Evolutionary conservation across 345 rosid species (phyloP), one percentile per base, ranked within the genome.

Genomic region (Mercurialis annua): DNA sequence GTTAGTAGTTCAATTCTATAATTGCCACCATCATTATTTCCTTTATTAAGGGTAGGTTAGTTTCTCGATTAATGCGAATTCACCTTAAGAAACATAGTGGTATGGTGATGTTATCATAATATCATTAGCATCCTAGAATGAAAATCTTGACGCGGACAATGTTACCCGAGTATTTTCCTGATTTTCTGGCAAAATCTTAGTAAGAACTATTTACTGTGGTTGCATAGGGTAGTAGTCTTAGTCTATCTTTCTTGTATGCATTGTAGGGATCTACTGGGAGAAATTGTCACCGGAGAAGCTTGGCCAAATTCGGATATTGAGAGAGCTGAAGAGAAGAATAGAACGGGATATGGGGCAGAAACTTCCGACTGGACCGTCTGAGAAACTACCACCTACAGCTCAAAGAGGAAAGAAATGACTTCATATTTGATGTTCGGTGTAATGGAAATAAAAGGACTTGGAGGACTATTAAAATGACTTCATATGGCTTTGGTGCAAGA

Each of bases 211-310:
- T 26, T 21, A 18, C 6, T 57, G 4, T 15, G 15, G 33, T 27
- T 3, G n/a, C 0, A 15, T 63, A 11, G 24, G 21, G 10, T 57
- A 5, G 47, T 34, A 5, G 47, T 34, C 21, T 43, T 10, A 14
- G 31, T 36, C 2, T 0, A 40, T 24, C 5, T 47, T 58, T 42
- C 4, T 50, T 40, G 44, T 14, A 33, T 48, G n/a, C 5, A 53
- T 4, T 67, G 70, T 59, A 92, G 96, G 96, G 31, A 86, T 90
- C 66, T 90, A 92, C 54, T 88, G 96, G 93, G 92, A 88, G 47
- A 87, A 84, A 79, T 59, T 90, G 64, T 90, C 96, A 10, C 89
- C 89, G 4, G 93, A 92, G 80, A 90, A 90, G 78, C 81, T 92
- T 51, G 81, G 81, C 65, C 93, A 88, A 80, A 87, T 88, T 76